Evolutionary conservation across 2,329 filamentous ascomycete species (phyloP).

Genomic region (Apiospora marii): DNA sequence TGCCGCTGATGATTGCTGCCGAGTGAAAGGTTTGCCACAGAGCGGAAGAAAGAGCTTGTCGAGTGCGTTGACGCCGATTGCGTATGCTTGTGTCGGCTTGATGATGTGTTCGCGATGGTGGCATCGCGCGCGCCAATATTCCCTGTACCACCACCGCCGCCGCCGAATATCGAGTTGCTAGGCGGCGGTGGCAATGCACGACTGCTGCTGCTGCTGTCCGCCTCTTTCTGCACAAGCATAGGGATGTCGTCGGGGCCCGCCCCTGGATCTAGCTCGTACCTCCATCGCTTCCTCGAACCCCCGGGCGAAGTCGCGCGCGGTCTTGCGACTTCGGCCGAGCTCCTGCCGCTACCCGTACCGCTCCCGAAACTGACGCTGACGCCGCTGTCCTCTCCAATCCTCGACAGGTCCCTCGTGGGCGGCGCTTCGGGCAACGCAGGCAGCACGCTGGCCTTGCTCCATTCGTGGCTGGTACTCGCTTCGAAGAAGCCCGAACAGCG

Average conservation of each 20-base stretch:
- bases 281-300: constrained; percentile 72
- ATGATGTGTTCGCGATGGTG: constrained; percentile 61
- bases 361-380: constrained; percentile 45
- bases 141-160: constrained; percentile 51
- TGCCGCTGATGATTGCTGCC: constrained; percentile 51
- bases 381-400: constrained; percentile 57
- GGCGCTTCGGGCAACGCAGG: constrained; percentile 41
- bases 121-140: constrained; percentile 21
- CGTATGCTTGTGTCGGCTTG: constrained; percentile 65
- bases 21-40: constrained; percentile 79
- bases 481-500: constrained; percentile 96
- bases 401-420: constrained; percentile 56
- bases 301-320: constrained; percentile 44
- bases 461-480: constrained; percentile 81
- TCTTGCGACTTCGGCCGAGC: constrained; percentile 42
- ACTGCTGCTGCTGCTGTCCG: constrained; percentile 36
- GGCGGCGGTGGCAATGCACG: constrained; percentile 31
- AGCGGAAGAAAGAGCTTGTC: constrained; percentile 77
- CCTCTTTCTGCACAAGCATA: constrained; percentile 85
- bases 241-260: constrained; percentile 78
- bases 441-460: constrained; percentile 61
- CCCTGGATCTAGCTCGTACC: constrained; percentile 86
- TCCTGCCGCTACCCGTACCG: constrained; percentile 42
- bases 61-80: constrained; percentile 51
- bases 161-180: constrained; percentile 63